A percentile compares a stretch with the other conserved stretches of the same genome.
Conservation (phyloP, 23 red algal species). For the Pyropia haitanensis region DNA sequence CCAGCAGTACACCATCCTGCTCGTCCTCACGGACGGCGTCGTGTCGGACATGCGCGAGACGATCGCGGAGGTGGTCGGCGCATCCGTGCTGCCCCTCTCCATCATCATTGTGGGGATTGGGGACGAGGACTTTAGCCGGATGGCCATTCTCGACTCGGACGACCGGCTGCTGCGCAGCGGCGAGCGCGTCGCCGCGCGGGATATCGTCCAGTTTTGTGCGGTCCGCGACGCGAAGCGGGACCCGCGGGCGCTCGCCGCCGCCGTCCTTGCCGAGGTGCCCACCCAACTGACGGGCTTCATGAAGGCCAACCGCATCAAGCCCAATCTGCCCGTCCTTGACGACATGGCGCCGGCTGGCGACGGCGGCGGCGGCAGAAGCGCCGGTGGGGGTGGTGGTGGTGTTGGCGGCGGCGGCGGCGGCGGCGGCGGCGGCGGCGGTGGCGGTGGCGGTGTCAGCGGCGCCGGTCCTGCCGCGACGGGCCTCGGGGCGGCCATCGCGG, state of each 20-base stretch:
- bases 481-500: no score
- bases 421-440: no score
- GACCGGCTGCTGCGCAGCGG: slow-evolving; percentile 23
- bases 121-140: slow-evolving; percentile 55
- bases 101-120: slow-evolving; percentile 79
- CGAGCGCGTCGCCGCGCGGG: slow-evolving; percentile 34
- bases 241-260: slow-evolving; percentile 19
- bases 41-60: slow-evolving; percentile 61
- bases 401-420: no score
- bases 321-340: slow-evolving; percentile 1
- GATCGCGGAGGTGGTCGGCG: slow-evolving; percentile 35
- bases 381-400: no score
- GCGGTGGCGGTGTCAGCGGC: no score
- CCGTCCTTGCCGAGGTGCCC: slow-evolving; percentile 50
- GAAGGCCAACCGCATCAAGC: slow-evolving; percentile 20
- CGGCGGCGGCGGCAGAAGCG: no score
- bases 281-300: slow-evolving; percentile 50
- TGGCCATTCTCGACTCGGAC: slow-evolving; percentile 38
- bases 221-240: slow-evolving; percentile 21
- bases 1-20: slow-evolving; percentile 45
- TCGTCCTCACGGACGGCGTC: slow-evolving; percentile 77
- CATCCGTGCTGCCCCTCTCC: slow-evolving; percentile 49
- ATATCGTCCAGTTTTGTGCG: slow-evolving; percentile 67
- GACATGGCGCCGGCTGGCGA: no score
- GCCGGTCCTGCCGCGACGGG: no score